Percentiles rank a stretch among this genome's conserved stretches.
Evolutionary conservation across 495 filamentous ascomycete genomes (phyloP).

Genomic region (Hyaloscypha variabilis): DNA sequence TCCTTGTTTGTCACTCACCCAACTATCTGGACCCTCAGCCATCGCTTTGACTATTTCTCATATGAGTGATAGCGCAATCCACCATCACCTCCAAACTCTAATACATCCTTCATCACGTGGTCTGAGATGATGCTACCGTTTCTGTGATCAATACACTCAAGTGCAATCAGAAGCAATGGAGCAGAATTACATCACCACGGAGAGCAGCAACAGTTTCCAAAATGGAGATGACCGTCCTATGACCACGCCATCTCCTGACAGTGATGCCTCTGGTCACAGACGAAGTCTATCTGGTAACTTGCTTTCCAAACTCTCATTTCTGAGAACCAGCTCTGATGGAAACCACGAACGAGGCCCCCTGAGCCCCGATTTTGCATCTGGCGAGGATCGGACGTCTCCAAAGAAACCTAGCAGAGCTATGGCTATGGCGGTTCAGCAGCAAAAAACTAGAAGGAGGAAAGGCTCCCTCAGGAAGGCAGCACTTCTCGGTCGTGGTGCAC

Average conservation of each 20-base stretch:
- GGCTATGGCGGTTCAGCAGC: conserved; percentile 59
- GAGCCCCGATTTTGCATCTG: conserved; percentile 29
- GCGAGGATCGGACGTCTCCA: conserved; percentile 36
- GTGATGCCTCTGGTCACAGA: conserved; percentile 49
- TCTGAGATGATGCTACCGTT: background rate
- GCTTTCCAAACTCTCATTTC: conserved; percentile 62
- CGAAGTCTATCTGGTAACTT: conserved; percentile 67
- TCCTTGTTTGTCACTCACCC: too few species aligned
- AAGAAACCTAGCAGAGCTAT: conserved; percentile 54
- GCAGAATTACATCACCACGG: background rate
- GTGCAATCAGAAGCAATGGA: background rate
- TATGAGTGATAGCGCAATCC: too few species aligned
- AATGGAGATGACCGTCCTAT: background rate
- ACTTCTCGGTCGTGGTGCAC: conserved; percentile 68
- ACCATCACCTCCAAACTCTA: background rate
- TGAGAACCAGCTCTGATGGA: conserved; percentile 54
- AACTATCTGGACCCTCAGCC: too few species aligned
- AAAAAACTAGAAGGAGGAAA: conserved; percentile 73
- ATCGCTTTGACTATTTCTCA: too few species aligned
- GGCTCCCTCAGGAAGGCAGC: conserved; percentile 82
- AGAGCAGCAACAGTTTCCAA: conserved; percentile 8
- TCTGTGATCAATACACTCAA: too few species aligned
- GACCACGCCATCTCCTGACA: background rate
- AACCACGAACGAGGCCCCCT: conserved; percentile 43
- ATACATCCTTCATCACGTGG: background rate